Conservation (phyloP, 2,329 filamentous ascomycete genomes). For the Penicillium olsonii region DNA sequence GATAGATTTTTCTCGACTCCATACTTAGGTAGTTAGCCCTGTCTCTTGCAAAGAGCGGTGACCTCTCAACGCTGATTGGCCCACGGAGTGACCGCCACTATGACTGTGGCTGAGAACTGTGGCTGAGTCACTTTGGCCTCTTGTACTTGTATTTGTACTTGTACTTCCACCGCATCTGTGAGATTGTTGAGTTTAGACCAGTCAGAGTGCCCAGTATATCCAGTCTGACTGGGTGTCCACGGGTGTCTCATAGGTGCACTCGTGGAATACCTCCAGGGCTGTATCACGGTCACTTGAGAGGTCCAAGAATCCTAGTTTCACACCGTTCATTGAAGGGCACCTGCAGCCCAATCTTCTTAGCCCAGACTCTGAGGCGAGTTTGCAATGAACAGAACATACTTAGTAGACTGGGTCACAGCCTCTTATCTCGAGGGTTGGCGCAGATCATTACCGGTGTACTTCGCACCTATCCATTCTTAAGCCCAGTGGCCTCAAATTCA, state of each 20-base stretch:
- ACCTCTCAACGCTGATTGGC: slow-evolving; percentile 30
- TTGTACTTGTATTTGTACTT: too few relatives aligned
- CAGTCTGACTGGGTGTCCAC: too few relatives aligned
- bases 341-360: slow-evolving; percentile 5
- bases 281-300: too few relatives aligned
- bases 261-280: too few relatives aligned
- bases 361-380: neutral
- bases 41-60: slow-evolving; percentile 35
- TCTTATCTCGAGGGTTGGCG: slow-evolving; percentile 1
- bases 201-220: too few relatives aligned
- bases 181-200: too few relatives aligned
- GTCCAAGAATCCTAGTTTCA: neutral
- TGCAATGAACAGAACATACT: neutral
- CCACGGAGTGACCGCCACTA: slow-evolving; percentile 30
- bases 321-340: slow-evolving; percentile 6
- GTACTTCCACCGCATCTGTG: too few relatives aligned
- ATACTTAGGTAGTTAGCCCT: too few relatives aligned
- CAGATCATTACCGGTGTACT: neutral
- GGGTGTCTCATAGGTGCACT: too few relatives aligned
- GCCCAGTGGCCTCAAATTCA: neutral
- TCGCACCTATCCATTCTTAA: too few relatives aligned
- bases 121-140: neutral
- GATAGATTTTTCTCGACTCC: neutral
- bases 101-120: slow-evolving; percentile 34
- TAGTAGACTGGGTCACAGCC: neutral